Evolutionary conservation across 179 eudicot genomes (phyloP), one percentile per base, ranked within the genome.

Genomic region (Beta lomatogona): DNA sequence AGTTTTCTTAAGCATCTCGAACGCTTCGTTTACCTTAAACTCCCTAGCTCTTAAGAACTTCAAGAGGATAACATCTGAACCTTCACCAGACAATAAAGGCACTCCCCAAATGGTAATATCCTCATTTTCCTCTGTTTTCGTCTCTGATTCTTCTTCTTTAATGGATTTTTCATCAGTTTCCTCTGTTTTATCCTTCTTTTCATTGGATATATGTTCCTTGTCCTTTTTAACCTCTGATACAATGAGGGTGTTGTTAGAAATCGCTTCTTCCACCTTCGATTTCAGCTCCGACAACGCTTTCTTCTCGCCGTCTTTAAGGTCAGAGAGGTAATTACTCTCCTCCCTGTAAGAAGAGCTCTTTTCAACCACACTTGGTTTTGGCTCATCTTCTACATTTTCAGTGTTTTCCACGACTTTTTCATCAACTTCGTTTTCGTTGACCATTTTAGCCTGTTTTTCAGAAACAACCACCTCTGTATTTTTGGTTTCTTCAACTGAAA

Each of bases 11-110:
- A 93, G 80, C 97, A 93, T 93, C 50, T 86, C 89, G 25, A 85
- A 82, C 16, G 97, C 83, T 2, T 91, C 93, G 60, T 86, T 85
- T 18, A 86, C 91, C 82, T 87, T 89, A 78, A 89, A 93, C n/a
- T 93, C 96, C 66, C 92, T 82, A 2, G 96, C 97, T 44, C 90
- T 80, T 52, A 92, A 71, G 79, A 93, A 93, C 82, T 93, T 93
- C 67, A 89, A 31, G 1, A 93, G 82, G 46, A 93, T 50, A 7
- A 90, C 89, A 82, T 93, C 88, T 46, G 88, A 85, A 1, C 86
- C 86, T 71, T 87, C 85, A 75, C 86, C 86, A 12, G 91, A 86
- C 75, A 91, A 79, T 48, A 93, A 78, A 1, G 96, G 93, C 8
- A 93, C 89, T 9, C 92, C 95, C 94, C 94, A 92, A 50, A 91